phyloP scores from a whole-genome alignment of 805 yeast genomes.

The Wickerhamiella australiensis region DNA sequence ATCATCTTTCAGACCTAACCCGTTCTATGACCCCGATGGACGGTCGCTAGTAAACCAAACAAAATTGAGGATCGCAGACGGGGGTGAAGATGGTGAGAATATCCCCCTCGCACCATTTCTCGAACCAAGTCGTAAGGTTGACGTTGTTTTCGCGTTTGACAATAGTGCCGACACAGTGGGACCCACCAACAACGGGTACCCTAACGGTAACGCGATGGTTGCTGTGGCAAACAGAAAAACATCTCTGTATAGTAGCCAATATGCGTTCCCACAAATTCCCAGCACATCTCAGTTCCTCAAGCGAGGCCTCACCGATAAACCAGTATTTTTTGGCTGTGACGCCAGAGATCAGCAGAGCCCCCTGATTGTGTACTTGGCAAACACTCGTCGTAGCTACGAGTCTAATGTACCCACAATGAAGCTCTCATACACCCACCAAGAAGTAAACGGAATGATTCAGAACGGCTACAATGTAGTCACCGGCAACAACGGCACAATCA shows the following conservation, averaged over 20 bases:
- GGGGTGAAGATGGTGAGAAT: slow-evolving; percentile 60
- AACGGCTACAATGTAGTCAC: slow-evolving; percentile 62
- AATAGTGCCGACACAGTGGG: slow-evolving; percentile 50
- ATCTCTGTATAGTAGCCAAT: slow-evolving; percentile 37
- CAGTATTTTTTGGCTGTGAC: slow-evolving; percentile 67
- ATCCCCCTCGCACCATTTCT: slow-evolving; percentile 53
- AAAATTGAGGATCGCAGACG: slow-evolving; percentile 47
- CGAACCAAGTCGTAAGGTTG: slow-evolving; percentile 47
- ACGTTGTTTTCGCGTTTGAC: slow-evolving; percentile 56
- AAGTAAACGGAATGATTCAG: slow-evolving; percentile 43
- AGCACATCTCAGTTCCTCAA: slow-evolving; percentile 42
- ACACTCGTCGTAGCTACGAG: slow-evolving; percentile 44
- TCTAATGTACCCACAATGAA: slow-evolving; percentile 58
- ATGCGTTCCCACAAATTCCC: slow-evolving; percentile 63
- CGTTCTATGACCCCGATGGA: slow-evolving; percentile 39
- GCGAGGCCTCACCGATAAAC: slow-evolving; percentile 45
- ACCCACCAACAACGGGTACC: slow-evolving; percentile 56
- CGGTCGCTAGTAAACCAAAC: slow-evolving; percentile 32
- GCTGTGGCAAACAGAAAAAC: slow-evolving; percentile 40
- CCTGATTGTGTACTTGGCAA: slow-evolving; percentile 55
- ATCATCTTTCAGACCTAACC: slow-evolving; percentile 43
- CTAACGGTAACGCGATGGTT: slow-evolving; percentile 48
- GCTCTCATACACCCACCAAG: slow-evolving; percentile 43
- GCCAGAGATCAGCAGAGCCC: slow-evolving; percentile 41
- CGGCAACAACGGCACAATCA: slow-evolving; percentile 48